Evolutionary conservation across 2,329 filamentous ascomycete genomes (phyloP).

Genomic region (Colletotrichum neosansevieriae): DNA sequence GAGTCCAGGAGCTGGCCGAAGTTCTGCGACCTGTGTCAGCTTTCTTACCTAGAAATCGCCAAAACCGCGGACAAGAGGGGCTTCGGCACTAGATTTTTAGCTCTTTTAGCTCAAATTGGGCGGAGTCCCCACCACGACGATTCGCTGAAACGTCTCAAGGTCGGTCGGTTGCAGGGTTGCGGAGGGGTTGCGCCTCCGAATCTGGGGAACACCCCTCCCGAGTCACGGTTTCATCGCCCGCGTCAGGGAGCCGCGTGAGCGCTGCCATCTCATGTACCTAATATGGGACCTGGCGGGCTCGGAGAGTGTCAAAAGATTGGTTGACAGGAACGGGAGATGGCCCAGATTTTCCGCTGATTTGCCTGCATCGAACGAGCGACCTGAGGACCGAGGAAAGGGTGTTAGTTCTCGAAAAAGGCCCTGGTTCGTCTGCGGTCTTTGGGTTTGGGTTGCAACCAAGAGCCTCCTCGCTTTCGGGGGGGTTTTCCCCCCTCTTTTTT

Average conservation of each 20-base stretch:
- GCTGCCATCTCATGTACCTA: constrained; percentile 28
- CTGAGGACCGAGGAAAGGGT: too few species aligned
- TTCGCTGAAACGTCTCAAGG: constrained; percentile 39
- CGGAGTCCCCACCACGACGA: constrained; percentile 16
- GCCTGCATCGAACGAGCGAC: too few species aligned
- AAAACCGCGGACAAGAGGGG: not conserved
- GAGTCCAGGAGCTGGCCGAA: constrained; percentile 26
- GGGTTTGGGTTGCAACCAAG: too few species aligned
- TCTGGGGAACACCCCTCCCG: constrained; percentile 18
- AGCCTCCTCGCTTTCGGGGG: too few species aligned
- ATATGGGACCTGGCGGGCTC: too few species aligned
- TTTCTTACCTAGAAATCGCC: not conserved
- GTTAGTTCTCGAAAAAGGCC: too few species aligned
- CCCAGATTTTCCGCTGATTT: constrained; percentile 10
- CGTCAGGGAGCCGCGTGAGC: constrained; percentile 20
- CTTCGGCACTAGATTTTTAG: not conserved
- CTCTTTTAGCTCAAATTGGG: not conserved
- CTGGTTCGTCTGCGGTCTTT: too few species aligned
- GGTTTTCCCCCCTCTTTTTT: too few species aligned
- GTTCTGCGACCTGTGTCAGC: constrained; percentile 27
- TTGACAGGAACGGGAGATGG: constrained; percentile 33
- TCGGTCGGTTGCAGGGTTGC: constrained; percentile 28
- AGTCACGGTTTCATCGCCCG: constrained; percentile 22
- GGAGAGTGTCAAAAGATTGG: constrained; percentile 26
- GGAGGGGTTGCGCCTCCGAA: constrained; percentile 31